Conservation (phyloP, 108 stramenopile species). For the Pseudonitzschia multistriata region DNA sequence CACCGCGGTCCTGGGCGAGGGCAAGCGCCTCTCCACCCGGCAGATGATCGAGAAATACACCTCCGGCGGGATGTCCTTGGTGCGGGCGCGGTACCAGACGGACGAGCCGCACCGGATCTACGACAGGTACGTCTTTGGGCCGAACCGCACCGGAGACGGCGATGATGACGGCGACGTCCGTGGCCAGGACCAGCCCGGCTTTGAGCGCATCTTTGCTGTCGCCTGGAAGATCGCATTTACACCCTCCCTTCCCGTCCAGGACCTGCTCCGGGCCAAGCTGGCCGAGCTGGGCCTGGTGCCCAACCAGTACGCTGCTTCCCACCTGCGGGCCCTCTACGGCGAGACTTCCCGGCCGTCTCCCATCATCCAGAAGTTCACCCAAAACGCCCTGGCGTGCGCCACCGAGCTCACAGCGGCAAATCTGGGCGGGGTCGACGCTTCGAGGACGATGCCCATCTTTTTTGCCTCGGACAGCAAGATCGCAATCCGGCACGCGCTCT, state of each 20-base stretch:
- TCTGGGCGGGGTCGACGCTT: constrained; percentile 5
- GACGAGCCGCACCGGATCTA: constrained; percentile 4
- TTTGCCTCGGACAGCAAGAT: constrained; percentile 35
- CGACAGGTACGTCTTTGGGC: constrained; percentile 8
- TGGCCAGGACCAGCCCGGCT: neutral
- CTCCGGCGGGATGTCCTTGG: neutral
- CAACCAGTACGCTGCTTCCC: constrained; percentile 41
- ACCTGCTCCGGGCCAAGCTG: constrained; percentile 23
- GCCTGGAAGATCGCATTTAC: constrained; percentile 45
- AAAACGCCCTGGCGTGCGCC: constrained; percentile 41
- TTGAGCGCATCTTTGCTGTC: constrained; percentile 30
- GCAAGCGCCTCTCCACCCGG: neutral
- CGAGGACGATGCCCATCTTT: no score
- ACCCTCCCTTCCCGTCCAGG: constrained; percentile 39
- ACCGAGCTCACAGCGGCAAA: constrained; percentile 19
- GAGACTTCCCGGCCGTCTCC: neutral
- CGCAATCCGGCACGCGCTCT: neutral
- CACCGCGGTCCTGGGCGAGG: constrained; percentile 2
- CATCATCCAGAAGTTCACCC: constrained; percentile 4
- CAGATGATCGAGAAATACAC: neutral
- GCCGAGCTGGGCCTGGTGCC: constrained; percentile 28
- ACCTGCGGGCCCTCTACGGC: constrained; percentile 46
- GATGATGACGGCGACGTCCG: neutral
- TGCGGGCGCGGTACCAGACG: constrained; percentile 24
- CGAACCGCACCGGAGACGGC: neutral